Conservation (phyloP, 2,329 filamentous ascomycete genomes). For the Phialemonium atrogriseum region DNA sequence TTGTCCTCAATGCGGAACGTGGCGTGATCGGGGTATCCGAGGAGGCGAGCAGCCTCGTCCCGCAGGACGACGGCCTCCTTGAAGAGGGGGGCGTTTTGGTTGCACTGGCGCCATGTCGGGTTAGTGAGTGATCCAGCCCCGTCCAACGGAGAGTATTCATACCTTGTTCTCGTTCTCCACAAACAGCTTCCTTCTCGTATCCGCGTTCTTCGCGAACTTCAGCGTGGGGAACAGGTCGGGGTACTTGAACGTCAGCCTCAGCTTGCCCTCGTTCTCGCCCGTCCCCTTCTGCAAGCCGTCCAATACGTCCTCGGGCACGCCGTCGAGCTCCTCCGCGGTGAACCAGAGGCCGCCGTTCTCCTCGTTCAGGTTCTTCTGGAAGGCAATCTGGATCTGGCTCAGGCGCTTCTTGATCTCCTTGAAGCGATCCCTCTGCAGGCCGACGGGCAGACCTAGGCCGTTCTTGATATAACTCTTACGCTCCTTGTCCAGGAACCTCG, state of each 20-base stretch:
- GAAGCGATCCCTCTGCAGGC: conserved; percentile 66
- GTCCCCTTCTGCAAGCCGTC: conserved; percentile 62
- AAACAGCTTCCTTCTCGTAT: conserved; percentile 61
- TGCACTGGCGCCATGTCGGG: conserved; percentile 35
- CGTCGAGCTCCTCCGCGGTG: conserved; percentile 62
- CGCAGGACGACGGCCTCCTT: conserved; percentile 66
- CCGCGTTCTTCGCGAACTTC: conserved; percentile 66
- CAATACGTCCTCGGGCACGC: conserved; percentile 64
- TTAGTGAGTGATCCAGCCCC: conserved; percentile 6
- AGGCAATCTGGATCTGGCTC: conserved; percentile 64
- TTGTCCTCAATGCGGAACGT: conserved; percentile 71
- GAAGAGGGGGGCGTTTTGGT: conserved; percentile 65
- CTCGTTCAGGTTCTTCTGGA: conserved; percentile 75
- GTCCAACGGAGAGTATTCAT: conserved; percentile 1
- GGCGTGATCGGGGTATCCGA: conserved; percentile 72
- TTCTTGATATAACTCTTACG: conserved; percentile 70
- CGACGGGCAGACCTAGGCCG: conserved; percentile 63
- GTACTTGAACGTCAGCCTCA: conserved; percentile 75
- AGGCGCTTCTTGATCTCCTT: conserved; percentile 80
- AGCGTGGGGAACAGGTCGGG: conserved; percentile 70
- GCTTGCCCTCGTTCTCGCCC: conserved; percentile 60
- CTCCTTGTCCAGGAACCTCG: conserved; percentile 68
- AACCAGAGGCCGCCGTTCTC: conserved; percentile 79
- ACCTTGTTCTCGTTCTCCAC: conserved; percentile 74
- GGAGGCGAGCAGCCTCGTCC: conserved; percentile 67